Evolutionary conservation across 2,329 filamentous ascomycete genomes (phyloP).

Genomic region (Colletotrichum gloeosporioides): DNA sequence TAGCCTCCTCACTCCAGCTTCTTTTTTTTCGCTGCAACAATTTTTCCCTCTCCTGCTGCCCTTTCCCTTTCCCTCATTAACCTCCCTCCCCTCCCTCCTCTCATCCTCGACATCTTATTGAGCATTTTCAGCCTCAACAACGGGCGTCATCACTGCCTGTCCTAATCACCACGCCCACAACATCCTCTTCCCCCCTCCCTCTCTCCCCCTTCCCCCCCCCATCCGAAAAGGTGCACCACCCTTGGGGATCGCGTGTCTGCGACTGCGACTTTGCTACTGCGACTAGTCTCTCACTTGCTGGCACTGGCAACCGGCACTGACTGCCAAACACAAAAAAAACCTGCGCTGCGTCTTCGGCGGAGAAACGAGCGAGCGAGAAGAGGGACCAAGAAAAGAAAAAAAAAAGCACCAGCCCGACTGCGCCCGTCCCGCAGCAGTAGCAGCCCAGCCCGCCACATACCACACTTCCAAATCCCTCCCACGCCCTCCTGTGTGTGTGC

Average conservation of each 20-base stretch:
- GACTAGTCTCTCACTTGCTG: background rate
- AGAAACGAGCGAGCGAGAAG: constrained; percentile 10
- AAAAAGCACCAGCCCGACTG: constrained; percentile 11
- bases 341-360: constrained; percentile 13
- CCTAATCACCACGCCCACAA: background rate
- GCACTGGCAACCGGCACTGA: background rate
- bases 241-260: constrained; percentile 3
- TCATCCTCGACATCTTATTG: background rate
- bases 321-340: background rate
- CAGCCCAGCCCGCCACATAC: constrained; percentile 4
- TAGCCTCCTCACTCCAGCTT: constrained; percentile 18
- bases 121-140: background rate
- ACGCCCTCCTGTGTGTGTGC: background rate
- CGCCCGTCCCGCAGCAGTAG: constrained; percentile 12
- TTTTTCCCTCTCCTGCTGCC: constrained; percentile 15
- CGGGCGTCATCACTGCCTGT: background rate
- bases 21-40: constrained; percentile 14
- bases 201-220: background rate
- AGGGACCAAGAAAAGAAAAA: background rate
- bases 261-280: constrained; percentile 6
- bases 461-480: constrained; percentile 7
- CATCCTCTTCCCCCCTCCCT: background rate
- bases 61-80: constrained; percentile 20
- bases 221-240: background rate
- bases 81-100: constrained; percentile 14